Evolutionary conservation across 2,329 filamentous ascomycete genomes (phyloP).

Genomic region (Claviceps digitariae): DNA sequence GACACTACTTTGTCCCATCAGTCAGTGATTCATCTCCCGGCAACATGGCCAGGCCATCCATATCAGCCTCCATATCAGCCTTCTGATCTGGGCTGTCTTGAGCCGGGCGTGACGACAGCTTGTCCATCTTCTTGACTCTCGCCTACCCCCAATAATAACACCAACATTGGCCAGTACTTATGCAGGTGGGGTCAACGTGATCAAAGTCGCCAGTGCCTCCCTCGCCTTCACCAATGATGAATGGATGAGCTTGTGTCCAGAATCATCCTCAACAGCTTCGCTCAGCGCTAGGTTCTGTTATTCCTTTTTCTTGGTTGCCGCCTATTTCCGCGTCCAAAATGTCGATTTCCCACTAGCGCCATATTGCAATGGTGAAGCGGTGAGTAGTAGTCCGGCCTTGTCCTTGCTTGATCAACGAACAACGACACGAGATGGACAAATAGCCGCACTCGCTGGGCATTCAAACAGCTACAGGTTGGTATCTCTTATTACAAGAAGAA

Average conservation of each 20-base stretch:
- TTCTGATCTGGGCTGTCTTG: too few relatives aligned
- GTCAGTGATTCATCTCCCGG: too few relatives aligned
- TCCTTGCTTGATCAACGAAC: background rate
- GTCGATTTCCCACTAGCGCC: background rate
- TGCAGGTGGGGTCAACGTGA: too few relatives aligned
- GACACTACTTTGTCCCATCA: too few relatives aligned
- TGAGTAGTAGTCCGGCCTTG: background rate
- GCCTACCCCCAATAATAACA: background rate
- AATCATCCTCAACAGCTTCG: too few relatives aligned
- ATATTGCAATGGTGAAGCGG: background rate
- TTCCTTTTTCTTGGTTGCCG: too few relatives aligned
- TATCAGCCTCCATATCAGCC: background rate
- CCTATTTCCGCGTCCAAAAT: too few relatives aligned
- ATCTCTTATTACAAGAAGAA: too few relatives aligned
- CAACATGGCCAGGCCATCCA: background rate
- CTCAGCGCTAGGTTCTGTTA: too few relatives aligned
- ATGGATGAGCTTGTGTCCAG: background rate
- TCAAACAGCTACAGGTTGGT: too few relatives aligned
- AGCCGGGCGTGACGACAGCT: too few relatives aligned
- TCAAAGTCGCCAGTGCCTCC: too few relatives aligned
- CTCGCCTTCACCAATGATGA: background rate
- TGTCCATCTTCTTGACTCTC: background rate
- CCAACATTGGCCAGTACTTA: background rate
- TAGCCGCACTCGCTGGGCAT: background rate
- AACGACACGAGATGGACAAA: background rate